Percentiles rank a stretch among this genome's conserved stretches.
phyloP scores from a whole-genome alignment of 2,329 filamentous ascomycete species.

The Ophiocordyceps camponoti-rufipedis region DNA sequence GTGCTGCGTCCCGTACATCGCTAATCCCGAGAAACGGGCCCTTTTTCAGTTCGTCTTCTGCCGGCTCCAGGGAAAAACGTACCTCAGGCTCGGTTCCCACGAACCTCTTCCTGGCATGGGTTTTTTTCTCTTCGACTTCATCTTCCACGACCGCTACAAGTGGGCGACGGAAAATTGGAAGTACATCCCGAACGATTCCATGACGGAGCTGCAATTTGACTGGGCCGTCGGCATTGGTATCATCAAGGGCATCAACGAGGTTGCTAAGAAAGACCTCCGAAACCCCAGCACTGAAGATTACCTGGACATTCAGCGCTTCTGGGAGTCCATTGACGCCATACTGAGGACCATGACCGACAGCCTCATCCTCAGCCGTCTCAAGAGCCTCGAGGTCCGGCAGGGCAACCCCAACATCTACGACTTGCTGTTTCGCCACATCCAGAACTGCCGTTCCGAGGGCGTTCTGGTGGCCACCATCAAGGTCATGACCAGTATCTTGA shows the following conservation, averaged over 20 bases:
- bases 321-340: conserved; percentile 60
- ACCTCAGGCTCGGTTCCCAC: conserved; percentile 56
- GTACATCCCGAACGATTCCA: conserved; percentile 33
- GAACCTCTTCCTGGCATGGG: conserved; percentile 67
- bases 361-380: conserved; percentile 59
- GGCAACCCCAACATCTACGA: conserved; percentile 45
- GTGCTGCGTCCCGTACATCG: conserved; percentile 66
- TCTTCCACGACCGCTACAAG: conserved; percentile 35
- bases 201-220: conserved; percentile 63
- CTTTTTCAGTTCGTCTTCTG: conserved; percentile 72
- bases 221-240: conserved; percentile 69
- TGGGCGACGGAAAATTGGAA: conserved; percentile 22
- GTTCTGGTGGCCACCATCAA: conserved; percentile 53
- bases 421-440: conserved; percentile 37
- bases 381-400: conserved; percentile 54
- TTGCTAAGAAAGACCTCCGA: conserved; percentile 28
- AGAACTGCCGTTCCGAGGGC: conserved; percentile 27
- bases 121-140: conserved; percentile 53
- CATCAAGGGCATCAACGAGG: conserved; percentile 43
- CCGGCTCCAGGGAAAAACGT: conserved; percentile 51
- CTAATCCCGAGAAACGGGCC: conserved; percentile 26
- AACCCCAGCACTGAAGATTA: conserved; percentile 15
- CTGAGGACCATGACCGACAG: conserved; percentile 55
- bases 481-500: conserved; percentile 51
- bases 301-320: conserved; percentile 49